Conservation (phyloP, 1,139 yeast species). For the Tardiomyces depauwii region DNA sequence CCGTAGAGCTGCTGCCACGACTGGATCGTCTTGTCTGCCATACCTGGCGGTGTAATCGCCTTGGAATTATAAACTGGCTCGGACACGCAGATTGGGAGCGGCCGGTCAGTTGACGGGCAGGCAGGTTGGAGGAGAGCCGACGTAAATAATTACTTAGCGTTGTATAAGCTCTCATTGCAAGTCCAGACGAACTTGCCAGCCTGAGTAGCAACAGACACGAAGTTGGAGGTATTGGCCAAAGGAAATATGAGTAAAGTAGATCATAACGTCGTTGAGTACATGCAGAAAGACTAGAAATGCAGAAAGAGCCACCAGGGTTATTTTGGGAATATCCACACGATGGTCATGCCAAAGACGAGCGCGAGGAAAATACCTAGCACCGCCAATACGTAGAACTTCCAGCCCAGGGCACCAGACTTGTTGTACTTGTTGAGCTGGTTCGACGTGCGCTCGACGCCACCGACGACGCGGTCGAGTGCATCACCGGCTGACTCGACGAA, state of each 20-base stretch:
- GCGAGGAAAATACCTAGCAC: constrained; percentile 20
- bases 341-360: constrained; percentile 19
- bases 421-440: constrained; percentile 19
- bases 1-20: no score
- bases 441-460: constrained; percentile 23
- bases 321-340: constrained; percentile 24
- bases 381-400: constrained; percentile 25
- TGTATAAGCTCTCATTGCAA: no score
- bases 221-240: no score
- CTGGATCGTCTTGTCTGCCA: no score
- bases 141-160: no score
- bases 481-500: constrained; percentile 19
- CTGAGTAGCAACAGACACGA: no score
- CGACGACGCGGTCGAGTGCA: constrained; percentile 21
- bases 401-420: constrained; percentile 21
- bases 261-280: background rate
- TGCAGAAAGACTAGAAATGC: background rate
- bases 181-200: no score
- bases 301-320: constrained; percentile 13
- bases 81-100: no score
- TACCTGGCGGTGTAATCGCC: no score
- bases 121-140: no score
- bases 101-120: no score
- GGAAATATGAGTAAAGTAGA: background rate
- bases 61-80: no score